phyloP scores from a whole-genome alignment of 2,329 filamentous ascomycete species.

The Cladophialophora psammophila region DNA sequence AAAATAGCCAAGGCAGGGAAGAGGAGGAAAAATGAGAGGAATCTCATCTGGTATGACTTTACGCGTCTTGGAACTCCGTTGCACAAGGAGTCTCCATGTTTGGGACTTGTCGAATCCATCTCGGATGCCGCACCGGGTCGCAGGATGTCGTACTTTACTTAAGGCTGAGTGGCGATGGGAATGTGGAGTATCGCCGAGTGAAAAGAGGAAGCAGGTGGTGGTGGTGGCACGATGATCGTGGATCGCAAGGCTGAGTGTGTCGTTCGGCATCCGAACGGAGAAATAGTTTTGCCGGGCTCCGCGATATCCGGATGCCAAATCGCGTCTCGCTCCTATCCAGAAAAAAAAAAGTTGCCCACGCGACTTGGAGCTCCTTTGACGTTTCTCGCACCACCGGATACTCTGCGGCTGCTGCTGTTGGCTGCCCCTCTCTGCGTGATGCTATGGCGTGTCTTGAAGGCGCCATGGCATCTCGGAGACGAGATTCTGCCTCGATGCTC shows the following conservation, averaged over 20 bases:
- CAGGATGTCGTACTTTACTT: background rate
- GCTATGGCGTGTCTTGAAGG: slow-evolving; percentile 31
- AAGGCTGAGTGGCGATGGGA: background rate
- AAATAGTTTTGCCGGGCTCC: background rate
- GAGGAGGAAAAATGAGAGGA: background rate
- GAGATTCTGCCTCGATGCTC: slow-evolving; percentile 4
- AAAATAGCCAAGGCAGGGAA: background rate
- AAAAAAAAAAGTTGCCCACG: background rate
- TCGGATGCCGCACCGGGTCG: background rate
- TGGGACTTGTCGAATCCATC: background rate
- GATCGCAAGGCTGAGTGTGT: background rate
- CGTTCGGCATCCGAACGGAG: background rate
- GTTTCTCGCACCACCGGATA: background rate
- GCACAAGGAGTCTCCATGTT: background rate
- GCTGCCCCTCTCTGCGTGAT: slow-evolving; percentile 25
- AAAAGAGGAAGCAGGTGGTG: background rate
- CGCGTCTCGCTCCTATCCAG: background rate
- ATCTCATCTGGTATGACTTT: background rate
- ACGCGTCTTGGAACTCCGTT: background rate
- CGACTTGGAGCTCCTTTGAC: background rate
- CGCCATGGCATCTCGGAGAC: slow-evolving; percentile 28
- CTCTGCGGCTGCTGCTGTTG: slow-evolving; percentile 6
- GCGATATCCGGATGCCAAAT: background rate
- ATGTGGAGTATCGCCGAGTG: background rate
- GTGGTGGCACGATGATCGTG: background rate